Evolutionary conservation across 805 yeast genomes (phyloP).

Genomic region (Priceomyces carsonii): DNA sequence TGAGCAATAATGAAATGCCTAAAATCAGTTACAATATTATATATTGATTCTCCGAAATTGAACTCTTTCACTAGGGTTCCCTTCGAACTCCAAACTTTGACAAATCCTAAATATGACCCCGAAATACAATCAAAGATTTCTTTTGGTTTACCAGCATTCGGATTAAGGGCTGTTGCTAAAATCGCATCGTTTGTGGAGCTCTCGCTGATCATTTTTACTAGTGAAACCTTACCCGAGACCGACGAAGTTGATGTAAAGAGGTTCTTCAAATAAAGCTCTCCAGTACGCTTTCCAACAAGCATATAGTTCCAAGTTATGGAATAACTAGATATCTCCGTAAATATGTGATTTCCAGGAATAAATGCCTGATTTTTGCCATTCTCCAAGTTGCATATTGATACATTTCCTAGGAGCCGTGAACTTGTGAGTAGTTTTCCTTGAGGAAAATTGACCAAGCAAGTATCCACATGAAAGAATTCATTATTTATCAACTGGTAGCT

Average conservation of each 20-base stretch:
- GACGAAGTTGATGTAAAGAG: conserved; percentile 32
- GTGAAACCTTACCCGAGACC: conserved; percentile 22
- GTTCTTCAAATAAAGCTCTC: conserved; percentile 33
- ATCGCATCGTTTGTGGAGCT: conserved; percentile 12
- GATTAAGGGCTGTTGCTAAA: conserved; percentile 19
- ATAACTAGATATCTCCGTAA: conserved; percentile 17
- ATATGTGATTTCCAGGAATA: conserved; percentile 31
- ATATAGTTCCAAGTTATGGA: conserved; percentile 35
- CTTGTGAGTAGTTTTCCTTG: conserved; percentile 29
- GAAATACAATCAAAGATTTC: conserved; percentile 26
- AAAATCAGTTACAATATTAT: conserved; percentile 29
- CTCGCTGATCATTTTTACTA: conserved; percentile 15
- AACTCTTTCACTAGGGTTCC: conserved; percentile 16
- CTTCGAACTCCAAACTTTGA: conserved; percentile 26
- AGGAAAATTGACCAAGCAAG: conserved; percentile 24
- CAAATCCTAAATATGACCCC: conserved; percentile 21
- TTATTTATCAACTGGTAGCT: conserved; percentile 30
- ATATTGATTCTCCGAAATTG: conserved; percentile 12
- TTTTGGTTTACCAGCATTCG: conserved; percentile 22
- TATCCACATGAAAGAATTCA: conserved; percentile 24
- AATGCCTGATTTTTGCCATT: conserved; percentile 40
- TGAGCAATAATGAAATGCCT: conserved; percentile 20
- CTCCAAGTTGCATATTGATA: conserved; percentile 29
- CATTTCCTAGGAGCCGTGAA: conserved; percentile 26
- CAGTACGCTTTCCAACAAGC: conserved; percentile 26